Evolutionary conservation across 345 rosid species (phyloP).

Genomic region (Sonneratia alba): DNA sequence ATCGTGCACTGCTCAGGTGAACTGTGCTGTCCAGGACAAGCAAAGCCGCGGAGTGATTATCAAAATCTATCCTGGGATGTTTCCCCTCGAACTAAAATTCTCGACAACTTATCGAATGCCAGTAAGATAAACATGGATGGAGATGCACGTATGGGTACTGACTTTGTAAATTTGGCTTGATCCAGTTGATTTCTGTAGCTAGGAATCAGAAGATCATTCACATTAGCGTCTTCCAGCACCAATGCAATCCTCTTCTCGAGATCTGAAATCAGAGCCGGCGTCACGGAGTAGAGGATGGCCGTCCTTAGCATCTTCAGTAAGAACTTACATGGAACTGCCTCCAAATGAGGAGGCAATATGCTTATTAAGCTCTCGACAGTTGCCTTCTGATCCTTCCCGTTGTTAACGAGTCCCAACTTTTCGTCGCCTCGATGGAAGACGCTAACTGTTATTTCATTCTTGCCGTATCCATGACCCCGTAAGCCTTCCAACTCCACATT

Average conservation of each 20-base stretch:
- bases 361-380: constrained; percentile 67
- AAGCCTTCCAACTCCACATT: constrained; percentile 50
- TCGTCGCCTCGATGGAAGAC: constrained; percentile 27
- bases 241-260: constrained; percentile 66
- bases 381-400: constrained; percentile 40
- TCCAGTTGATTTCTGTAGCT: constrained; percentile 39
- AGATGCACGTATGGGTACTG: constrained; percentile 13
- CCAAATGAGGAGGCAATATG: constrained; percentile 51
- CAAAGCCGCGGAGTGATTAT: not conserved
- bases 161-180: constrained; percentile 38
- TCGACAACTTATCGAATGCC: not conserved
- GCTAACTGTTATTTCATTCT: constrained; percentile 53
- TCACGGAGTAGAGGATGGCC: constrained; percentile 55
- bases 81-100: no score
- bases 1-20: constrained; percentile 39
- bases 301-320: constrained; percentile 60
- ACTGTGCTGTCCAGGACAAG: constrained; percentile 23
- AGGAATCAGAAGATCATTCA: constrained; percentile 70
- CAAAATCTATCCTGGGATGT: not conserved
- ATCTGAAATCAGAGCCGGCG: constrained; percentile 67
- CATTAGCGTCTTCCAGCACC: constrained; percentile 54
- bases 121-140: constrained; percentile 6
- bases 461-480: constrained; percentile 44
- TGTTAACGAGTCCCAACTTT: constrained; percentile 18
- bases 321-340: constrained; percentile 61